phyloP scores from a whole-genome alignment of 345 rosid species.

The Psidium guajava region DNA sequence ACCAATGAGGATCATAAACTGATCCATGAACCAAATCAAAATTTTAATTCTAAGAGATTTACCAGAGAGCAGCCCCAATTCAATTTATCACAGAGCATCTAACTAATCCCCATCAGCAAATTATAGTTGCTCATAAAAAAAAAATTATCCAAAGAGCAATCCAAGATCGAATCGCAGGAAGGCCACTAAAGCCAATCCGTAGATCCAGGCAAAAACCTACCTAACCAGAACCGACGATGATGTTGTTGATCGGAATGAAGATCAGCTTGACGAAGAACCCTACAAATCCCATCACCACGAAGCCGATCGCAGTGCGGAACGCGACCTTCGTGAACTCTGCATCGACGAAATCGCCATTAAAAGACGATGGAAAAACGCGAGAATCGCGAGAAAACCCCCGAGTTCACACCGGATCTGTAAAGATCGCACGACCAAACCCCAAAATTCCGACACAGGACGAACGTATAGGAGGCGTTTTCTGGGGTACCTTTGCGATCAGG shows the following conservation, averaged over 20 bases:
- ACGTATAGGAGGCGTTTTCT: neutral
- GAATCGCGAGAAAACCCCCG: neutral
- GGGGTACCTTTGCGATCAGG: conserved; percentile 61
- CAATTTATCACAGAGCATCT: neutral
- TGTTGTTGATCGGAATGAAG: conserved; percentile 86
- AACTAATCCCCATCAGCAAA: neutral
- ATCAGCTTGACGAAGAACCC: conserved; percentile 78
- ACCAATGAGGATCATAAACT: neutral
- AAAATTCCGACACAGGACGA: too few species aligned
- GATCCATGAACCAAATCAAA: neutral
- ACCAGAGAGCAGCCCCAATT: neutral
- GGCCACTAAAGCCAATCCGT: neutral
- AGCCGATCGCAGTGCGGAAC: conserved; percentile 76
- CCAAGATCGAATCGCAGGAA: neutral
- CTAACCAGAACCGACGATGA: conserved; percentile 67
- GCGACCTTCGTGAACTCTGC: conserved; percentile 71
- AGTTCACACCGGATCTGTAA: neutral
- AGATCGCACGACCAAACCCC: neutral
- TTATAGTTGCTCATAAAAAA: neutral
- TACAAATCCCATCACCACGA: conserved; percentile 83
- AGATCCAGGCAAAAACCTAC: neutral
- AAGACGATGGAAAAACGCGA: neutral
- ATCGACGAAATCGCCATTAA: neutral
- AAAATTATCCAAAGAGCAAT: neutral
- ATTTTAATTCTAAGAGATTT: neutral